Evolutionary conservation across 2,329 filamentous ascomycete genomes (phyloP).

Genomic region (Sclerotinia trifoliorum): DNA sequence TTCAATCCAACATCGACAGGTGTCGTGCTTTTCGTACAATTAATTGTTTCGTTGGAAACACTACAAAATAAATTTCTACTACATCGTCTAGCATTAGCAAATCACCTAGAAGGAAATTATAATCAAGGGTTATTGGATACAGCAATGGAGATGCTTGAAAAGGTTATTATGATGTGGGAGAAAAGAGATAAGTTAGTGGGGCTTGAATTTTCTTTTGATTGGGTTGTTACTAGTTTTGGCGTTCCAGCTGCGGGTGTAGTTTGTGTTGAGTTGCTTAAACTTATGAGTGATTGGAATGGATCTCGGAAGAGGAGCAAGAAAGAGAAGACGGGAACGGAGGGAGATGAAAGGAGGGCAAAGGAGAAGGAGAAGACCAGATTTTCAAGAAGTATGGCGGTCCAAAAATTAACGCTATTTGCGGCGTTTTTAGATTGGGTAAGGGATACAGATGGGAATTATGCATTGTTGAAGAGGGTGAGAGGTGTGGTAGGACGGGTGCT

Average conservation of each 20-base stretch:
- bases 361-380: conserved; percentile 22
- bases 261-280: conserved; percentile 37
- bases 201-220: conserved; percentile 34
- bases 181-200: conserved; percentile 33
- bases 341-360: neutral
- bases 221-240: conserved; percentile 35
- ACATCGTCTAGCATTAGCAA: conserved; percentile 30
- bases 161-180: conserved; percentile 36
- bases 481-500: neutral
- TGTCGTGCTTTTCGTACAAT: neutral
- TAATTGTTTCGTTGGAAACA: conserved; percentile 20
- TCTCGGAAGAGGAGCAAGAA: neutral
- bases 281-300: neutral
- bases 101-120: conserved; percentile 27
- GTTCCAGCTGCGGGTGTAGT: conserved; percentile 36
- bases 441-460: conserved; percentile 37
- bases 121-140: conserved; percentile 34
- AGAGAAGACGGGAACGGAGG: neutral
- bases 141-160: conserved; percentile 36
- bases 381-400: conserved; percentile 35
- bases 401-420: conserved; percentile 38
- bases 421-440: conserved; percentile 39
- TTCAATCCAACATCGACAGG: neutral
- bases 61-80: conserved; percentile 38
- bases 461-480: conserved; percentile 24